These are phyloP conservation scores for Pythium grandisporangium DNA, from an alignment of 352 stramenopile genomes.

Conservation along the genomic window DNA sequence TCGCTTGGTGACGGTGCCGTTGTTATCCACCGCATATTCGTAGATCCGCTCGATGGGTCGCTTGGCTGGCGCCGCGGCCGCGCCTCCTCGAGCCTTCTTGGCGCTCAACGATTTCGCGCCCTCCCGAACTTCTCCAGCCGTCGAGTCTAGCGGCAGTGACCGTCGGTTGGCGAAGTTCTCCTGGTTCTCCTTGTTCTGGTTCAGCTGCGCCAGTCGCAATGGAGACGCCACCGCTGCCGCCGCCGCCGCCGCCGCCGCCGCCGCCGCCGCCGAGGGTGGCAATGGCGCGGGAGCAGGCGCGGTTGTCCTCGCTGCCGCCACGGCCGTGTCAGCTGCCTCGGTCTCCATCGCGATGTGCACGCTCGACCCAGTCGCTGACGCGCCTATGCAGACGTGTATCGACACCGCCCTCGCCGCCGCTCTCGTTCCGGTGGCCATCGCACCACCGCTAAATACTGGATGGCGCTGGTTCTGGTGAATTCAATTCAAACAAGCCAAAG, in stretches of 20 bases:
- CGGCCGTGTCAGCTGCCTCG: too few species aligned
- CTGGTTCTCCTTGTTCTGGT: slow-evolving; percentile 16
- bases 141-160: slow-evolving; percentile 1
- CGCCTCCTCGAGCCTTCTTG: not conserved
- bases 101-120: not conserved
- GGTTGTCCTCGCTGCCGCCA: too few species aligned
- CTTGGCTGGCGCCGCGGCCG: slow-evolving; percentile 1
- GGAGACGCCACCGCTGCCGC: not conserved
- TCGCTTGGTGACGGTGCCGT: slow-evolving; percentile 44
- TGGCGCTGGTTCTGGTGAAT: too few species aligned
- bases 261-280: not conserved
- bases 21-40: slow-evolving; percentile 43
- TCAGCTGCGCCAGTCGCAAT: too few species aligned
- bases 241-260: not conserved
- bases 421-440: too few species aligned
- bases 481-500: too few species aligned
- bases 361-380: too few species aligned
- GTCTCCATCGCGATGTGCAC: too few species aligned
- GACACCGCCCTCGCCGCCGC: too few species aligned
- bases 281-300: too few species aligned
- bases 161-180: not conserved
- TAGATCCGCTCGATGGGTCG: slow-evolving; percentile 39
- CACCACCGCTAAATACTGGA: too few species aligned
- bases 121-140: not conserved
- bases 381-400: too few species aligned